Conservation (phyloP, 176 grass and related monocot genomes). For the Tuctoria greenei region DNA sequence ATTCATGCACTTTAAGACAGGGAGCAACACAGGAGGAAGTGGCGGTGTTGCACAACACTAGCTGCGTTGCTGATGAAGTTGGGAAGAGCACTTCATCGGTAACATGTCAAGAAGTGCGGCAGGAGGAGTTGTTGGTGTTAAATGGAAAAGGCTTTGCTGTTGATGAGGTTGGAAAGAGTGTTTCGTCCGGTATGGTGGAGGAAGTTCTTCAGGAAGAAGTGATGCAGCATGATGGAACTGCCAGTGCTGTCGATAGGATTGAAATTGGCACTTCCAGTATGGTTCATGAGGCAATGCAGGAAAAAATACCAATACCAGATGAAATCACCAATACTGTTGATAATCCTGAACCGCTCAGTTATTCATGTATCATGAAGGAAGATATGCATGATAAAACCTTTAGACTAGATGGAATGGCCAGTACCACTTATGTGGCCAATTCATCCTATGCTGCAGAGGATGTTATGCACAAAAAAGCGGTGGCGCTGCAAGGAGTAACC, state of each 20-base stretch:
- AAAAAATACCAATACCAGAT: not conserved
- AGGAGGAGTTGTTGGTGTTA: not conserved
- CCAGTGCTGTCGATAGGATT: not conserved
- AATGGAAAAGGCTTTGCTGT: not conserved
- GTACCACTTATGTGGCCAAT: constrained; percentile 10
- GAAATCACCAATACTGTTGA: constrained; percentile 11
- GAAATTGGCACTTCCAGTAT: constrained; percentile 23
- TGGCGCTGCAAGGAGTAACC: no score
- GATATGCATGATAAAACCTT: constrained; percentile 29
- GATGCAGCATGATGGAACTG: not conserved
- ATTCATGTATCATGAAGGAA: constrained; percentile 33
- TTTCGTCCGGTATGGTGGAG: not conserved
- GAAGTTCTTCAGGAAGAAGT: constrained; percentile 35
- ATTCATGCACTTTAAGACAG: constrained; percentile 16
- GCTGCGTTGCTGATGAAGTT: not conserved
- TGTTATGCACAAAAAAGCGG: no score
- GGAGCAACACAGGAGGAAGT: not conserved
- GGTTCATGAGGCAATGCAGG: not conserved
- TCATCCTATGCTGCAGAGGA: no score
- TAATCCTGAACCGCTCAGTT: not conserved
- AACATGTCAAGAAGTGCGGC: not conserved
- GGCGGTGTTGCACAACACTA: not conserved
- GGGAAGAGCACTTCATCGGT: not conserved
- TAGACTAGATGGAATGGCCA: constrained; percentile 5
- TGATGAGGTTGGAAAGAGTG: constrained; percentile 1